A percentile compares a stretch with the other conserved stretches of the same genome.
Conservation (phyloP, 2,329 filamentous ascomycete genomes). For the Ophiostoma ulmi region DNA sequence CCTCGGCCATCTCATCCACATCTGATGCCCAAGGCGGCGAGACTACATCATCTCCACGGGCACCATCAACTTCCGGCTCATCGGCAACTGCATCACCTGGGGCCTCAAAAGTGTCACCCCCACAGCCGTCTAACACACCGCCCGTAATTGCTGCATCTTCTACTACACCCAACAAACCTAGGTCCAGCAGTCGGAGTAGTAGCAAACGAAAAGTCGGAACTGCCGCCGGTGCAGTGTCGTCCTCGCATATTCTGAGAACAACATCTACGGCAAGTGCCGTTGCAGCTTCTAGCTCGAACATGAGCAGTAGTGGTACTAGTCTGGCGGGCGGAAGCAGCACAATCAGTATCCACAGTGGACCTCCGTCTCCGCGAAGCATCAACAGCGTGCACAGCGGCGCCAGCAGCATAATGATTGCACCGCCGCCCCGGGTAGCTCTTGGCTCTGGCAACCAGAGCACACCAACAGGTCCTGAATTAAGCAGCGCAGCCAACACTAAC, state of each 20-base stretch:
- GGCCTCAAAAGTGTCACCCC: background rate
- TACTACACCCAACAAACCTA: background rate
- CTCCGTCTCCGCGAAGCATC: background rate
- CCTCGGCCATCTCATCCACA: conserved; percentile 16
- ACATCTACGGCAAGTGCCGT: conserved; percentile 6
- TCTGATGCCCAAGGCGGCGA: conserved; percentile 12
- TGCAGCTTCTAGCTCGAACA: background rate
- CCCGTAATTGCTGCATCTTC: background rate
- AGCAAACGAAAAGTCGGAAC: conserved; percentile 31
- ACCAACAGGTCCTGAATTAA: conserved; percentile 10
- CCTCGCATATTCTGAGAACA: conserved; percentile 34
- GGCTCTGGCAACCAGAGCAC: conserved; percentile 18
- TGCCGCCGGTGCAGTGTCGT: conserved; percentile 13
- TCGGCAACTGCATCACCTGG: background rate
- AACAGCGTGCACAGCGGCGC: background rate
- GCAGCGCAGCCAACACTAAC: background rate
- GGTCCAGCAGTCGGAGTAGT: background rate
- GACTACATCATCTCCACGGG: background rate
- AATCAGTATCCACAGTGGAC: conserved; percentile 28
- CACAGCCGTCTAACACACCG: background rate
- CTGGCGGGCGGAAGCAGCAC: background rate
- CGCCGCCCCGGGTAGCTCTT: conserved; percentile 39
- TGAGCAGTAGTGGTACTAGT: background rate
- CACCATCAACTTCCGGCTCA: background rate
- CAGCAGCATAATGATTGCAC: conserved; percentile 34